Conservation (phyloP, 176 grass and related monocot species). For the Eleusine indica region DNA sequence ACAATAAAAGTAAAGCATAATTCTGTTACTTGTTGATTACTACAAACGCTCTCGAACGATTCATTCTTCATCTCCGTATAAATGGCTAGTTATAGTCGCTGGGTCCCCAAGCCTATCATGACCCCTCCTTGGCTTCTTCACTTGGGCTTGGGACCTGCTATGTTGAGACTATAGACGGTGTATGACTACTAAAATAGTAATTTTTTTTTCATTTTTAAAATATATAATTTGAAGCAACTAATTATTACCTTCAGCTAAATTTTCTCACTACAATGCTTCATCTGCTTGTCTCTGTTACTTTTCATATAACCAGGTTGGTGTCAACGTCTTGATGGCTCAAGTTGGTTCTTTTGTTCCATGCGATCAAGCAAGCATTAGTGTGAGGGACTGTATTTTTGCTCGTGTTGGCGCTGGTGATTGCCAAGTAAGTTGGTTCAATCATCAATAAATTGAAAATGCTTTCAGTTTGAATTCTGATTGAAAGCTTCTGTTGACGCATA, state of each 20-base stretch:
- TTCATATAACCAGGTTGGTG: constrained; percentile 76
- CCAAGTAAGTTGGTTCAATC: constrained; percentile 65
- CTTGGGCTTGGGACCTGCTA: too few relatives aligned
- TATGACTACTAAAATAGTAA: not conserved
- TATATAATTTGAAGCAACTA: not conserved
- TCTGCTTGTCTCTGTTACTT: constrained; percentile 32
- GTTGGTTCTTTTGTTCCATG: constrained; percentile 94
- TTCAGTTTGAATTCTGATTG: constrained; percentile 25
- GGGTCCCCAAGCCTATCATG: not conserved
- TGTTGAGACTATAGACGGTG: not conserved
- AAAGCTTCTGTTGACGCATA: constrained; percentile 1
- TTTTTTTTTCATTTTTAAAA: not conserved
- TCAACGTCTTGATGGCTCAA: constrained; percentile 96
- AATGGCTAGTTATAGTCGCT: not conserved
- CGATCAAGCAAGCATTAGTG: constrained; percentile 77
- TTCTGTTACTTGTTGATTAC: not conserved
- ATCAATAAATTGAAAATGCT: constrained; percentile 10
- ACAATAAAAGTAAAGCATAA: not conserved
- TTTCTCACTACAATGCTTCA: not conserved
- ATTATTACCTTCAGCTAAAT: not conserved
- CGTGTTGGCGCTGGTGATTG: constrained; percentile 99
- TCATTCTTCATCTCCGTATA: not conserved
- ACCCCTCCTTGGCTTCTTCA: too few relatives aligned
- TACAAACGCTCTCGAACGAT: not conserved
- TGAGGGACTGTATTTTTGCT: constrained; percentile 98